These are phyloP conservation scores for Hypsizygus ulmarius DNA, from an alignment of 1,284 basidiomycete genomes.

Conservation along the genomic window DNA sequence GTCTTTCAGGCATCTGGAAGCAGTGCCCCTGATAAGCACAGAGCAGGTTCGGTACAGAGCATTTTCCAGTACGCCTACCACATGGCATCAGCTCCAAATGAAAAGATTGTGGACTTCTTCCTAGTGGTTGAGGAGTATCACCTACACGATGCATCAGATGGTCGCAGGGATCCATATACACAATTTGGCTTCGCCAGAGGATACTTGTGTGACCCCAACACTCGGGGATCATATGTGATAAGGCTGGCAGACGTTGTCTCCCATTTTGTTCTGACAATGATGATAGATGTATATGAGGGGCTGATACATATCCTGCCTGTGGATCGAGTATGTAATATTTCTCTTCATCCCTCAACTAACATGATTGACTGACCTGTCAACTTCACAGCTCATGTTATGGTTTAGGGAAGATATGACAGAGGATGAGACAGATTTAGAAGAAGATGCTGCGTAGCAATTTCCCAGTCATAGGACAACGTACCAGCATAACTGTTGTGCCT, in stretches of 20 bases:
- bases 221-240: background rate
- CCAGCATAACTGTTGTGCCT: no score
- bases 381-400: no score
- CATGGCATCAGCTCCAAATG: background rate
- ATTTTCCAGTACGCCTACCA: background rate
- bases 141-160: background rate
- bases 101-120: background rate
- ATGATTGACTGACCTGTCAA: no score
- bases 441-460: no score
- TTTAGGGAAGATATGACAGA: no score
- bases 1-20: background rate
- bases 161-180: background rate
- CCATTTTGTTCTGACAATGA: background rate
- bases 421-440: no score
- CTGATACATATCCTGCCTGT: background rate
- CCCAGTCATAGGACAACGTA: no score
- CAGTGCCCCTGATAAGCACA: background rate
- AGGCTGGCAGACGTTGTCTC: background rate
- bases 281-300: background rate
- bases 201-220: background rate
- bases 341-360: no score
- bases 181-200: background rate
- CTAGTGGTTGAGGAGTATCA: background rate
- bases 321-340: background rate
- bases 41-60: background rate